Evolutionary conservation across 192 early-diverging fungal genomes (phyloP).

Genomic region (Linnemannia zychae): DNA sequence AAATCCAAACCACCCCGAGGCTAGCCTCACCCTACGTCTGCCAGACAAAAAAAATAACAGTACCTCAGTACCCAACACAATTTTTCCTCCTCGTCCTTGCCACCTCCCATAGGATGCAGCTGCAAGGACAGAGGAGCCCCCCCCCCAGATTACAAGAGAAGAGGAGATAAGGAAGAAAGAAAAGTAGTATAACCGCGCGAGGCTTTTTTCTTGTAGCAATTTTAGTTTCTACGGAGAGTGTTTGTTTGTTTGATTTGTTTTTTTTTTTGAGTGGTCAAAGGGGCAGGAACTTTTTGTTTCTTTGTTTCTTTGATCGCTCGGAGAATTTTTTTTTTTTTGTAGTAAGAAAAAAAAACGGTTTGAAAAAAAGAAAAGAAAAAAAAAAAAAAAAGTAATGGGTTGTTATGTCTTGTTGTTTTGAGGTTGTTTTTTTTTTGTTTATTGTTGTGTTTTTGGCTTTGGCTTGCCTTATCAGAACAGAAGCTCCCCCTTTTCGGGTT

Average conservation of each 20-base stretch:
- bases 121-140: too few relatives aligned
- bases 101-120: too few relatives aligned
- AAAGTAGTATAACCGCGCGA: neutral
- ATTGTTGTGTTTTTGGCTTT: too few relatives aligned
- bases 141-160: too few relatives aligned
- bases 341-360: neutral
- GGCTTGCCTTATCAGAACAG: too few relatives aligned
- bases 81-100: too few relatives aligned
- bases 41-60: constrained; percentile 11
- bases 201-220: neutral
- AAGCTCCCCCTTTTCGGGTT: neutral
- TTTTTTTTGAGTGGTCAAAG: neutral
- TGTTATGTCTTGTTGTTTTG: too few relatives aligned
- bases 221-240: neutral
- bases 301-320: neutral
- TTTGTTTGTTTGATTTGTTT: neutral
- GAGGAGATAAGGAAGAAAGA: neutral
- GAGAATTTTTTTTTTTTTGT: neutral
- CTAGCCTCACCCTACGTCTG: neutral
- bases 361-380: too few relatives aligned
- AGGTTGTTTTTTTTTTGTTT: too few relatives aligned
- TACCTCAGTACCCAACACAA: neutral
- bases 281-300: neutral
- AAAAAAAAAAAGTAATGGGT: too few relatives aligned
- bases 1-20: neutral